phyloP scores from a whole-genome alignment of 257 asterid species.

The Solanum clarkiae region DNA sequence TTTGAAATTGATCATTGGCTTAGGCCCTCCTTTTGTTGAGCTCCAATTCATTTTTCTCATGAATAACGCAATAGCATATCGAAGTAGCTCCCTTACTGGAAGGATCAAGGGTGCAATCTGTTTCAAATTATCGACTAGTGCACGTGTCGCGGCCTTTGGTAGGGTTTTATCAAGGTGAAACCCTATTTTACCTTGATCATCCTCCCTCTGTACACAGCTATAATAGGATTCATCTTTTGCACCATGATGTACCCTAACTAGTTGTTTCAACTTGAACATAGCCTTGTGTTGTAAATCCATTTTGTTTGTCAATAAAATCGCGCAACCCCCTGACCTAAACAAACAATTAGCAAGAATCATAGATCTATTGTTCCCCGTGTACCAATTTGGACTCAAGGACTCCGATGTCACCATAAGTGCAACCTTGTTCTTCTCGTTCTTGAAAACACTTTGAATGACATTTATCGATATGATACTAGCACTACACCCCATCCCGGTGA shows the following conservation, averaged over 20 bases:
- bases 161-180: conserved; percentile 58
- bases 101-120: conserved; percentile 54
- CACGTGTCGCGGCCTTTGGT: conserved; percentile 73
- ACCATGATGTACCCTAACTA: conserved; percentile 80
- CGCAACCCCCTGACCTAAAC: conserved; percentile 75
- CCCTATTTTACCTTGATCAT: conserved; percentile 45
- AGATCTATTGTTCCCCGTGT: conserved; percentile 61
- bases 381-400: conserved; percentile 66
- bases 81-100: conserved; percentile 46
- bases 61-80: conserved; percentile 18
- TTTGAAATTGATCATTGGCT: conserved; percentile 45
- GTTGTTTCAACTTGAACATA: conserved; percentile 45
- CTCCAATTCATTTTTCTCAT: conserved; percentile 4
- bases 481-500: conserved; percentile 91
- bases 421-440: conserved; percentile 10
- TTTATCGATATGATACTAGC: conserved; percentile 62
- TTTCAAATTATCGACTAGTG: conserved; percentile 67
- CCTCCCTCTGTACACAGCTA: conserved; percentile 65
- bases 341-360: conserved; percentile 83
- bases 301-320: conserved; percentile 50
- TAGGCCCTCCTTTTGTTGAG: conserved; percentile 13
- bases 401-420: conserved; percentile 77
- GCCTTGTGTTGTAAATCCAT: conserved; percentile 12
- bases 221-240: conserved; percentile 48
- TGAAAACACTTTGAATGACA: conserved; percentile 39